phyloP scores from a whole-genome alignment of 768 basidiomycete species.

The Auricularia sp. region DNA sequence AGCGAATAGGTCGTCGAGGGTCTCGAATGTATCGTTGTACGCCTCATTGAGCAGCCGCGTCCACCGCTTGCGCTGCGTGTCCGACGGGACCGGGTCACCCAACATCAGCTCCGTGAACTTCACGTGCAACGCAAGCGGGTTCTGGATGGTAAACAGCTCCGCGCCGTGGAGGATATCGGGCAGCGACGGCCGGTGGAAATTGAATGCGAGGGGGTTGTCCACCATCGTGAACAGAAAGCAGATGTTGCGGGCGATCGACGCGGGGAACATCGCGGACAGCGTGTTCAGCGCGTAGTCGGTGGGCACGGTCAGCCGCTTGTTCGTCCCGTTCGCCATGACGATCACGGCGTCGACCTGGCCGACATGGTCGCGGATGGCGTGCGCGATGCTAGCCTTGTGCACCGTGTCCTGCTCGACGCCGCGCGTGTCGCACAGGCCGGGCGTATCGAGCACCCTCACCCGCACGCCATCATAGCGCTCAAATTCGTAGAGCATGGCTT shows the following conservation, averaged over 20 bases:
- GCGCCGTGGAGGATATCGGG: conserved; percentile 10
- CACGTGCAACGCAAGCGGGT: conserved; percentile 1
- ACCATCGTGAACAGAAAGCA: conserved; percentile 19
- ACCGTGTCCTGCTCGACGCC: conserved; percentile 17
- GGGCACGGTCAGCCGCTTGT: conserved; percentile 14
- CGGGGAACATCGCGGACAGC: conserved; percentile 18
- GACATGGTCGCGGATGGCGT: conserved; percentile 15
- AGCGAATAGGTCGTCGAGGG: background rate
- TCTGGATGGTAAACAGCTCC: conserved; percentile 2
- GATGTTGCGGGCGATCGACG: conserved; percentile 18
- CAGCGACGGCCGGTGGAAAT: conserved; percentile 14
- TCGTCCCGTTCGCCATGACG: conserved; percentile 23
- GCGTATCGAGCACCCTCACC: conserved; percentile 20
- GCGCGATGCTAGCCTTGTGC: conserved; percentile 20
- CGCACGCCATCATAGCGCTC: conserved; percentile 3
- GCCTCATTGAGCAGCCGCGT: background rate
- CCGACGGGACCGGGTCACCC: background rate
- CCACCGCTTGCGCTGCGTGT: background rate
- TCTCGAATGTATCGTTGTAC: background rate
- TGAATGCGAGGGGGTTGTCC: conserved; percentile 11
- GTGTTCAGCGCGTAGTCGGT: conserved; percentile 20
- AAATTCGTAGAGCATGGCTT: conserved; percentile 5
- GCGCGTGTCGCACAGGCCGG: conserved; percentile 22
- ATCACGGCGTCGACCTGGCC: conserved; percentile 18
- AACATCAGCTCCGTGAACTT: background rate